Percentiles rank a stretch among this genome's conserved stretches.
Conservation (phyloP, 2,329 filamentous ascomycete species). For the Xylariaceae sp. region DNA sequence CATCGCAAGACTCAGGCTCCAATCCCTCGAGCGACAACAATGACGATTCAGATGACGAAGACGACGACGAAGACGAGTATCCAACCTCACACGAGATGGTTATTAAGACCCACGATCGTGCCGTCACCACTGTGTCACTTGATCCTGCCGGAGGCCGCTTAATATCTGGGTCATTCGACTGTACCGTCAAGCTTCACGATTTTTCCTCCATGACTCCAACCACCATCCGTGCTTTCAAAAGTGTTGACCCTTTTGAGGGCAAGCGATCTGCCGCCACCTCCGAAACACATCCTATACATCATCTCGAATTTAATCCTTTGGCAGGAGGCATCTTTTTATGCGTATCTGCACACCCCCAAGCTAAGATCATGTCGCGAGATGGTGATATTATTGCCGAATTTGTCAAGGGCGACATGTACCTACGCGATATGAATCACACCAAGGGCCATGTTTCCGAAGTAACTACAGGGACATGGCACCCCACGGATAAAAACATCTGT, state of each 20-base stretch:
- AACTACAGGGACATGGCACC: slow-evolving; percentile 89
- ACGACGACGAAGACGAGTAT: slow-evolving; percentile 81
- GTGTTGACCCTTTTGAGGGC: slow-evolving; percentile 81
- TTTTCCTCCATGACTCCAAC: slow-evolving; percentile 95
- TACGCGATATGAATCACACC: slow-evolving; percentile 96
- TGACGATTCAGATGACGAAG: slow-evolving; percentile 60
- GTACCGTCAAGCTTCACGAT: slow-evolving; percentile 90
- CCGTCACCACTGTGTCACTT: slow-evolving; percentile 82
- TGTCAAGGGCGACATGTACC: slow-evolving; percentile 97
- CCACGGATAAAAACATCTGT: slow-evolving; percentile 81
- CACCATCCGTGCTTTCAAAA: slow-evolving; percentile 92
- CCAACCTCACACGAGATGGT: slow-evolving; percentile 93
- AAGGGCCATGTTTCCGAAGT: slow-evolving; percentile 96
- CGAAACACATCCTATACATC: slow-evolving; percentile 88
- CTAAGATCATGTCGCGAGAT: slow-evolving; percentile 87
- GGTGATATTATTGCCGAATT: slow-evolving; percentile 87
- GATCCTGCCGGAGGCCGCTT: slow-evolving; percentile 86
- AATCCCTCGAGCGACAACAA: slow-evolving; percentile 46
- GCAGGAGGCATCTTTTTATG: slow-evolving; percentile 84
- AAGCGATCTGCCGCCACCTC: slow-evolving; percentile 71
- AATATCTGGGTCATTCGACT: slow-evolving; percentile 90
- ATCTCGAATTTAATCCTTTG: slow-evolving; percentile 84
- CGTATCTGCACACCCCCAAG: slow-evolving; percentile 86
- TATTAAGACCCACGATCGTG: slow-evolving; percentile 88
- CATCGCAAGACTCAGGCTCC: slow-evolving; percentile 33